Evolutionary conservation across 2,329 filamentous ascomycete genomes (phyloP).

Genomic region (Setomelanomma holmii): DNA sequence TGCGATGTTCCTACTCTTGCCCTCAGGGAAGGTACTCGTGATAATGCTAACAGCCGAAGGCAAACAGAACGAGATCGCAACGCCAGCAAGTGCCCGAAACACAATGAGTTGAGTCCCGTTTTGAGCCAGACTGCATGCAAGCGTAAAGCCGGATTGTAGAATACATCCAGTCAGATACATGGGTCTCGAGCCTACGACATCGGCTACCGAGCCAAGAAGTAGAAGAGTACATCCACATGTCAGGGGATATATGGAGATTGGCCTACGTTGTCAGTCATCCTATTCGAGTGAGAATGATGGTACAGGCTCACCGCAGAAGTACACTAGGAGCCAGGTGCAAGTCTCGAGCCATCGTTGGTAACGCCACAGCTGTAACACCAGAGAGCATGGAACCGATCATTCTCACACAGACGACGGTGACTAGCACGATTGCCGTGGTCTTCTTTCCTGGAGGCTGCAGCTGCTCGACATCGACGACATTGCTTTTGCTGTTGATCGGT

Average conservation of each 20-base stretch:
- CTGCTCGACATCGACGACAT: slow-evolving; percentile 21
- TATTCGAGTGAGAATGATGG: no score
- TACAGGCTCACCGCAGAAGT: slow-evolving; percentile 32
- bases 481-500: slow-evolving; percentile 15
- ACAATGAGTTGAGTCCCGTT: slow-evolving; percentile 53
- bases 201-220: slow-evolving; percentile 59
- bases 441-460: slow-evolving; percentile 24
- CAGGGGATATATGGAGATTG: slow-evolving; percentile 49
- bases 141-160: slow-evolving; percentile 53
- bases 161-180: slow-evolving; percentile 58
- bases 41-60: slow-evolving; percentile 60
- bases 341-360: slow-evolving; percentile 53
- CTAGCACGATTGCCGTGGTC: slow-evolving; percentile 36
- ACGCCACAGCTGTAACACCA: slow-evolving; percentile 51
- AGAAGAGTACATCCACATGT: slow-evolving; percentile 59
- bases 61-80: slow-evolving; percentile 57
- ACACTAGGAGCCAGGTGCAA: slow-evolving; percentile 31
- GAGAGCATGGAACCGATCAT: slow-evolving; percentile 37
- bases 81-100: slow-evolving; percentile 56
- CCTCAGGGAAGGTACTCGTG: slow-evolving; percentile 55
- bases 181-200: slow-evolving; percentile 57
- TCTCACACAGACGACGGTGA: slow-evolving; percentile 36
- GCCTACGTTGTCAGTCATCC: slow-evolving; percentile 29
- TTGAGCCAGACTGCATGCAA: slow-evolving; percentile 52
- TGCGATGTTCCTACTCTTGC: slow-evolving; percentile 58